These are phyloP conservation scores for Tolypocladium sp. DNA, from an alignment of 2,329 filamentous ascomycete genomes.

Conservation along the genomic window DNA sequence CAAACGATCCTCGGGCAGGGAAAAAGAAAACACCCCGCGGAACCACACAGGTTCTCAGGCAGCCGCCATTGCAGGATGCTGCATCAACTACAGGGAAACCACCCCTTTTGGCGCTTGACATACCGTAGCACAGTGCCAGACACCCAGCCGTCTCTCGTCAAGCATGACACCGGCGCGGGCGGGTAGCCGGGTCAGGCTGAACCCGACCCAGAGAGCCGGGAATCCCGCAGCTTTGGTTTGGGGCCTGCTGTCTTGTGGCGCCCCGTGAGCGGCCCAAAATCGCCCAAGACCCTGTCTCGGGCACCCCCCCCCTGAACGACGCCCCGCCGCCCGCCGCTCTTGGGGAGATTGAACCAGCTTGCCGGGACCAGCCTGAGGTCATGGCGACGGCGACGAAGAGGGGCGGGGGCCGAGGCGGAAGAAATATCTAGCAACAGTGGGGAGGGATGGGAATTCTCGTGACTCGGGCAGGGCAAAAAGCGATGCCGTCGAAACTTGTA, in stretches of 20 bases:
- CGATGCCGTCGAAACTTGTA: background rate
- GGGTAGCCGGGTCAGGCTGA: background rate
- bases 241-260: background rate
- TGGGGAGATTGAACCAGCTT: conserved; percentile 8
- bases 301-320: background rate
- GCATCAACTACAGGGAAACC: background rate
- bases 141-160: background rate
- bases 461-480: background rate
- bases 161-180: background rate
- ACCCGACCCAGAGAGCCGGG: conserved; percentile 6
- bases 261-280: background rate
- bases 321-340: conserved; percentile 1
- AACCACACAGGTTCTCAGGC: background rate
- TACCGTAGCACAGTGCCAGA: background rate
- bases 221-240: background rate
- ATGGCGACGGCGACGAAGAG: background rate
- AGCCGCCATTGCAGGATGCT: background rate
- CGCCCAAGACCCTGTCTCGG: background rate
- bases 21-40: background rate
- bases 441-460: background rate
- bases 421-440: background rate
- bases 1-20: background rate
- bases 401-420: background rate
- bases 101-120: background rate
- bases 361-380: conserved; percentile 6